Conservation (phyloP, 139 green algal species). For the Volvox reticuliferus region DNA sequence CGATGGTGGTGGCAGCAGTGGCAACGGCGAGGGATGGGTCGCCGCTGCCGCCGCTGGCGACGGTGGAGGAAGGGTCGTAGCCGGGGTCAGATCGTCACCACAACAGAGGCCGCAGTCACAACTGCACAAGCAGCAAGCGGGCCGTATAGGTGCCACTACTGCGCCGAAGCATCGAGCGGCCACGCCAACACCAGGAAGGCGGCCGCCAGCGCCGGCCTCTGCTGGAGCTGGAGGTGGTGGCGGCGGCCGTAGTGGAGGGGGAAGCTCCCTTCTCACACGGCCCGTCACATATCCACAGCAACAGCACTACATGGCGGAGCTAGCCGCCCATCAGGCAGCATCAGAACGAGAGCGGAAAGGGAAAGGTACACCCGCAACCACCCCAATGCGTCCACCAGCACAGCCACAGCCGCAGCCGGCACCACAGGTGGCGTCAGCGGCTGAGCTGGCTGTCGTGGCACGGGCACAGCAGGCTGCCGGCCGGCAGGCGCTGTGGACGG, state of each 20-base stretch:
- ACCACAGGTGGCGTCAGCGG: too few relatives aligned
- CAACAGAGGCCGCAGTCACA: neutral
- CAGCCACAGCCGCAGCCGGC: neutral
- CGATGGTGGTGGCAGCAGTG: neutral
- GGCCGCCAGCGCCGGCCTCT: neutral
- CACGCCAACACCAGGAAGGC: neutral
- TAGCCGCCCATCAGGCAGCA: neutral
- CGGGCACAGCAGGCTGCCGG: neutral
- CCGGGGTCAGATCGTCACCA: neutral
- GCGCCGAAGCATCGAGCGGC: neutral
- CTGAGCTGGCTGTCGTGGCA: neutral
- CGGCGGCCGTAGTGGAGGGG: neutral
- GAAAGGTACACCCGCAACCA: neutral
- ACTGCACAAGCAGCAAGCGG: neutral
- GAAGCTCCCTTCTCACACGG: neutral
- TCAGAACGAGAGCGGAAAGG: neutral
- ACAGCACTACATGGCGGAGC: conserved; percentile 3
- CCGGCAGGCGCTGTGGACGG: neutral
- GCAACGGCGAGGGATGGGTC: neutral
- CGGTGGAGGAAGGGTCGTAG: too few relatives aligned
- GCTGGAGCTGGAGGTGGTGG: neutral
- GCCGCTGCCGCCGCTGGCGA: neutral
- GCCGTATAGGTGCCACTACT: neutral
- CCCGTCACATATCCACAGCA: conserved; percentile 21
- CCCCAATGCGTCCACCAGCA: neutral